phyloP scores from a whole-genome alignment of 148 eudicot species.

The Tetragonia tetragonoides region DNA sequence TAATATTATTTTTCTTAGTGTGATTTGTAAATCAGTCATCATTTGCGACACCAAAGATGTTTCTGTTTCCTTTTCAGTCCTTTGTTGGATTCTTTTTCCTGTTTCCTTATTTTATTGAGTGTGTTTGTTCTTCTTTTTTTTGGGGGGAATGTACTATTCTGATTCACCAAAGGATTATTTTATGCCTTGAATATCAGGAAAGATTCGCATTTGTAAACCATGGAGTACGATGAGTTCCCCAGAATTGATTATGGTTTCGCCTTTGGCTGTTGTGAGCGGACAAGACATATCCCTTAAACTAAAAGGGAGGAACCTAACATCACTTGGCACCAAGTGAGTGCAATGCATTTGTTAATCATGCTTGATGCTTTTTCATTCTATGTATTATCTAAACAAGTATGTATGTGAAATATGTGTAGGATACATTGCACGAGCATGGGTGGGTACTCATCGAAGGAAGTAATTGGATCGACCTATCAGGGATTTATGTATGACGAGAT shows the following conservation, averaged over 20 bases:
- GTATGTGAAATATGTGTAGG: conserved; percentile 13
- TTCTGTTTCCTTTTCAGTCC: background rate
- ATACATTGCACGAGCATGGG: conserved; percentile 33
- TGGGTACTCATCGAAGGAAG: conserved; percentile 29
- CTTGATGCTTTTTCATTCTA: background rate
- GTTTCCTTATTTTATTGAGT: background rate
- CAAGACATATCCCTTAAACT: conserved; percentile 52
- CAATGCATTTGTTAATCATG: background rate
- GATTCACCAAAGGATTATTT: background rate
- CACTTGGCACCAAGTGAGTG: conserved; percentile 33
- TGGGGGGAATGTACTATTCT: background rate
- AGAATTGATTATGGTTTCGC: conserved; percentile 62
- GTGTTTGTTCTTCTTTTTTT: background rate
- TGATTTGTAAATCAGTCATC: too few species aligned
- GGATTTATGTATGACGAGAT: conserved; percentile 43
- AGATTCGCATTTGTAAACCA: conserved; percentile 29
- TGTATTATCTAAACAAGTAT: background rate
- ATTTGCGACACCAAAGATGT: background rate
- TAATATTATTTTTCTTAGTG: background rate
- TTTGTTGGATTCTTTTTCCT: background rate
- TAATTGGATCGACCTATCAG: conserved; percentile 25
- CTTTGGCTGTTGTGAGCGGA: conserved; percentile 78
- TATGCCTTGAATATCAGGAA: conserved; percentile 24
- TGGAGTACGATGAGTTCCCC: conserved; percentile 42
- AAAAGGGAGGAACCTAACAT: conserved; percentile 54